phyloP scores from a whole-genome alignment of 495 filamentous ascomycete genomes.

The Penicillium goetzii region DNA sequence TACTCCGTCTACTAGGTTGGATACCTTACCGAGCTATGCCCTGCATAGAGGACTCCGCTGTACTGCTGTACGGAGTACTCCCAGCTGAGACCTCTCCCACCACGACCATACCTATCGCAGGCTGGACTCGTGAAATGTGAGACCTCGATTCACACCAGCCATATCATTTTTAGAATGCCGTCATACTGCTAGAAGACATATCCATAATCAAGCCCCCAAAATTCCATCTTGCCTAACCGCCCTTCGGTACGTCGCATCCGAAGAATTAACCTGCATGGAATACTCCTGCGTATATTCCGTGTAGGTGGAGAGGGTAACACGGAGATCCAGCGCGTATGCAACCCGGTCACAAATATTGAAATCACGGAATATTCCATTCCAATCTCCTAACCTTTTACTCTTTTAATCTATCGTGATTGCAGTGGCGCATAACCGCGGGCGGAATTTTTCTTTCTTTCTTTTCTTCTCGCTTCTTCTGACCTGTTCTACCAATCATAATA shows the following conservation, averaged over 20 bases:
- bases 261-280: not conserved
- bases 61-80: not conserved
- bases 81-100: slow-evolving; percentile 4
- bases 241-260: slow-evolving; percentile 4
- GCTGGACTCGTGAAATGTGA: slow-evolving; percentile 3
- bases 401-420: slow-evolving; percentile 1
- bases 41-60: too few species aligned
- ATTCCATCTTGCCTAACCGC: not conserved
- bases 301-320: not conserved
- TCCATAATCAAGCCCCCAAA: slow-evolving; percentile 3
- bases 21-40: not conserved
- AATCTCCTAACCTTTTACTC: not conserved
- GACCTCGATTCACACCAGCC: slow-evolving; percentile 8
- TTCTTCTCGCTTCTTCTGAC: not conserved
- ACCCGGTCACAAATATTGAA: slow-evolving; percentile 1
- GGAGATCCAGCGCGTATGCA: slow-evolving; percentile 9
- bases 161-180: not conserved
- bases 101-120: not conserved
- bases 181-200: not conserved
- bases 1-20: not conserved
- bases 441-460: not conserved
- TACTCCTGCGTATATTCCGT: not conserved
- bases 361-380: not conserved
- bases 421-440: not conserved
- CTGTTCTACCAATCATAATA: not conserved